Conservation (phyloP, 208 protist species). For the Trypanosoma vivax region DNA sequence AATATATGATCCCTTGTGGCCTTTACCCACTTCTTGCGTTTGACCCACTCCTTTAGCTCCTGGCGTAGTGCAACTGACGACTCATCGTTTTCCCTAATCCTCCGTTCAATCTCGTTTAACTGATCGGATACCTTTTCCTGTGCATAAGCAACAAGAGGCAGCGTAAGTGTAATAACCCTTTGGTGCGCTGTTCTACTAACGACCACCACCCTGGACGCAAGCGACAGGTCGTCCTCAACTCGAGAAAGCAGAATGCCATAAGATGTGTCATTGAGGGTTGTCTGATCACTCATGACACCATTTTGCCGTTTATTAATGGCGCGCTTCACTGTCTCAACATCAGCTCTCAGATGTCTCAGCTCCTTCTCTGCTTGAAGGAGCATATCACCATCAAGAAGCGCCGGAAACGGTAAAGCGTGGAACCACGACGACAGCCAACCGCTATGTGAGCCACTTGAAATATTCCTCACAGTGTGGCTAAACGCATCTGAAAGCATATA, state of each 20-base stretch:
- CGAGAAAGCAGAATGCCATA: background rate
- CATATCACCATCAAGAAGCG: constrained; percentile 11
- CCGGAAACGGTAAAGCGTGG: constrained; percentile 11
- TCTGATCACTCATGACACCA: no score
- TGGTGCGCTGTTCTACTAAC: constrained; percentile 5
- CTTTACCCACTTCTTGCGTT: constrained; percentile 24
- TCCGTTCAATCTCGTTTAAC: constrained; percentile 5
- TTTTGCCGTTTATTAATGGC: no score
- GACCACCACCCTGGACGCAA: background rate
- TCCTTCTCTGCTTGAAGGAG: constrained; percentile 6
- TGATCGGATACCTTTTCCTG: constrained; percentile 3
- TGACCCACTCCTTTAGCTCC: constrained; percentile 42
- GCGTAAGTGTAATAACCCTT: constrained; percentile 15
- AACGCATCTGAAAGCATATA: constrained; percentile 7
- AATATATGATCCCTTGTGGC: constrained; percentile 11
- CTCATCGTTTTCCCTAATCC: constrained; percentile 53
- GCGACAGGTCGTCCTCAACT: constrained; percentile 2
- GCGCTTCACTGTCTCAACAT: background rate
- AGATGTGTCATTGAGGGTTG: background rate
- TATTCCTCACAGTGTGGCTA: constrained; percentile 17
- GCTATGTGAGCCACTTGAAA: constrained; percentile 1
- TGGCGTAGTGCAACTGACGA: constrained; percentile 40
- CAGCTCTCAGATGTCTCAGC: constrained; percentile 3
- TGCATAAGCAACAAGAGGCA: constrained; percentile 22
- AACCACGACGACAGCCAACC: constrained; percentile 1